Evolutionary conservation across 2,329 filamentous ascomycete genomes (phyloP).

Genomic region (Calonectria pteridis): DNA sequence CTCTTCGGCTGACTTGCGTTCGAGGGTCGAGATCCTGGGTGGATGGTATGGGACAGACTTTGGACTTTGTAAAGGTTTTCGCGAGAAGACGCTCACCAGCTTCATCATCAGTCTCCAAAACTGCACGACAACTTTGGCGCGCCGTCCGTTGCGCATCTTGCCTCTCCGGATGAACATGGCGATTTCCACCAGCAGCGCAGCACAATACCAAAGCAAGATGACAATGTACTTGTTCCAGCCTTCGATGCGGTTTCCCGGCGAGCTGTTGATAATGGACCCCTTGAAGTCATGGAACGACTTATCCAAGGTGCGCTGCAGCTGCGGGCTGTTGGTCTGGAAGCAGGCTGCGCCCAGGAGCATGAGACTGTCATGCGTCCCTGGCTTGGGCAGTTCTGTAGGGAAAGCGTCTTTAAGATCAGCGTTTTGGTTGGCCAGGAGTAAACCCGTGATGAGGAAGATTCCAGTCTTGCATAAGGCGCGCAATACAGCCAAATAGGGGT

Average conservation of each 20-base stretch:
- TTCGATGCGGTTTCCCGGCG: conserved; percentile 21
- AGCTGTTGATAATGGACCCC: conserved; percentile 7
- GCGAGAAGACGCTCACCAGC: not conserved
- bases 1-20: not conserved
- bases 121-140: not conserved
- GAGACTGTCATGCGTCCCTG: not conserved
- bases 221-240: conserved; percentile 28
- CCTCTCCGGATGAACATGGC: conserved; percentile 24
- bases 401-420: not conserved
- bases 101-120: conserved; percentile 7
- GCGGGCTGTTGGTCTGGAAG: conserved; percentile 20
- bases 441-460: conserved; percentile 21
- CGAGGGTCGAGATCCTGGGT: not conserved
- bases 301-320: not conserved
- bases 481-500: conserved; percentile 10
- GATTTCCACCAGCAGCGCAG: conserved; percentile 13
- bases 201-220: conserved; percentile 22
- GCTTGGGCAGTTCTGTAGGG: conserved; percentile 8
- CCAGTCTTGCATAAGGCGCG: conserved; percentile 24
- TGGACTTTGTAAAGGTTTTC: not conserved
- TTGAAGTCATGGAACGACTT: not conserved
- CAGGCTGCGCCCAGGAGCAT: conserved; percentile 24
- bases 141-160: conserved; percentile 18
- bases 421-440: conserved; percentile 25
- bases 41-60: not conserved